Evolutionary conservation across 108 stramenopile genomes (phyloP), one percentile per base, ranked within the genome.

Genomic region (Discostella stelligeroides): DNA sequence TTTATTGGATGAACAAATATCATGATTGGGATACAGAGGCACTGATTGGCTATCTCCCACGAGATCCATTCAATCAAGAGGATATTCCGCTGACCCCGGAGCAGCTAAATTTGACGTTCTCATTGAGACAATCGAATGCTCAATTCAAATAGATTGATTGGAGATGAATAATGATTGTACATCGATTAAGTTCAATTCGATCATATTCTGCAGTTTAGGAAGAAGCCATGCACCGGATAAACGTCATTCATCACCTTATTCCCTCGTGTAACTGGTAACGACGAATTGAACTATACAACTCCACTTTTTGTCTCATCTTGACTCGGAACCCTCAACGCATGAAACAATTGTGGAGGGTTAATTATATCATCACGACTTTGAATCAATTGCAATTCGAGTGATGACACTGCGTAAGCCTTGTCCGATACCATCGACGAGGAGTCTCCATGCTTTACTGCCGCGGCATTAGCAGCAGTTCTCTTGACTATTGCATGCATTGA

Each of bases 321-420:
- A 10, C 38, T 5, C 6, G 37, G 50, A 18, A 88, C 56, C 56
- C 48, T 69, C 23, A 66, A 38, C 11, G 93, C 89, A 45, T 66
- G 70, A 55, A 86, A 90, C 14, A 53, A 17, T 42, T 40, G 13
- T n/a, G 90, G 90, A 20, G 93, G 93, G 73, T 91, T 68, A 48
- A 96, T 91, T 61, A 98, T 96, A 65, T 90, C 88, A 40, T 63
- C 55, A 57, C 92, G 91, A 82, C 95, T 92, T 75, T 96, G 92
- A 55, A 98, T 88, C 40, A 98, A 79, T 70, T 77, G 76, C 50
- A 98, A 79, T 76, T 98, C 97, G 48, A 75, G 81, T 15, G 87
- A 84, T 17, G 71, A 48, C 12, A 82, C 81, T 40, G 73, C 61
- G 12, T 55, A 51, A 27, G 66, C 84, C 39, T 56, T 66, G 37